Base-by-base conservation (phyloP, 352 stramenopile genomes). In the Sclerospora graminicola region DNA sequence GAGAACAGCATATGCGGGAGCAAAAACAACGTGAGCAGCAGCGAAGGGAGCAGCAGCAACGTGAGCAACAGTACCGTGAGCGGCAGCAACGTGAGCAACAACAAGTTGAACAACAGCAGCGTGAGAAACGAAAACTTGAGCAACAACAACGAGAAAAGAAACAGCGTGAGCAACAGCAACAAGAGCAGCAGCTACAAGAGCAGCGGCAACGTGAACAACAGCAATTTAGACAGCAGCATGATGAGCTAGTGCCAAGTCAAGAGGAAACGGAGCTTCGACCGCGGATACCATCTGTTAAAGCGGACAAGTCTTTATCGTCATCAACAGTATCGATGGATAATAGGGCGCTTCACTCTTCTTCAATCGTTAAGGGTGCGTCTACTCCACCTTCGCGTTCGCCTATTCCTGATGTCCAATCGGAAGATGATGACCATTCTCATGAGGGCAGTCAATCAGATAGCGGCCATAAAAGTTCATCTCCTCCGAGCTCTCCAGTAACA, bases 211-310 rank as follows among this genome's bases (percentile, higher is more conserved):
- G 19, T 9, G 43, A 63, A 30, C 45, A 67, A 5, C 20, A 8
- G n/a, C 36, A 30, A 8, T 20, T n/a, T n/a, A n/a, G 21, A 5
- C 4, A 41, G 11, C 28, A 48, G 18, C 42, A 57, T n/a, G 4
- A 16, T 35, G 30, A 35, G 16, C 13, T 19, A 33, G 9, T 15
- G 28, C 28, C 9, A 7, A 20, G 30, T 35, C 30, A 18, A 19
- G 8, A 35, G 30, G 13, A 63, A 32, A 8, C 13, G 15, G 41
- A 32, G 9, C 29, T 24, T 15, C 32, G 51, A 35, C 58, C 57
- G 13, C 40, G 55, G 14, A 70, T 63, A 5, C 46, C 63, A 20
- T 74, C 66, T 1, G 44, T 76, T 15, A 63, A 50, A 8, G 49
- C 64, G 14, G 66, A 75, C 32, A 46, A 54, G 15, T 41, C 44